Conservation (phyloP, 2,329 filamentous ascomycete genomes). For the Fusarium sp. region DNA sequence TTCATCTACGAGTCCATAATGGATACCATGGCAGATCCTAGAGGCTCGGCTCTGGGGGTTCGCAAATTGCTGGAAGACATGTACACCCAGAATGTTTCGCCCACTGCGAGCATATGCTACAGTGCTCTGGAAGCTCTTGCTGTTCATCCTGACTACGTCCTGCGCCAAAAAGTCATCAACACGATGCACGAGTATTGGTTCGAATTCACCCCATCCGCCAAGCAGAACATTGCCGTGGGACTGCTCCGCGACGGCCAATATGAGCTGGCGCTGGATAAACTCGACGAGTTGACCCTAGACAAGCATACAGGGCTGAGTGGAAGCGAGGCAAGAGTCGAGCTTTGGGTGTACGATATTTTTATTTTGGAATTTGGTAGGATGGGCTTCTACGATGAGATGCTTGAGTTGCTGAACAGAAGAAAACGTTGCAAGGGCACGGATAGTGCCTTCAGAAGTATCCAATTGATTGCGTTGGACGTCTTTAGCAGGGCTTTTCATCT, state of each 20-base stretch:
- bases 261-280: conserved; percentile 77
- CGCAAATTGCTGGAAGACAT: conserved; percentile 76
- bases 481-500: conserved; percentile 72
- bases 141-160: conserved; percentile 84
- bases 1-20: conserved; percentile 79
- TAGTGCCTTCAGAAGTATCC: conserved; percentile 61
- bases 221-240: conserved; percentile 74
- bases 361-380: conserved; percentile 76
- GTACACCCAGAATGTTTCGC: conserved; percentile 65
- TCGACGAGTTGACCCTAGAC: conserved; percentile 80
- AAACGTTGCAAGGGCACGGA: conserved; percentile 49
- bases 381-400: conserved; percentile 79
- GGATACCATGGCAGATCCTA: conserved; percentile 71
- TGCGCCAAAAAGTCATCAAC: conserved; percentile 74
- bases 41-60: conserved; percentile 74
- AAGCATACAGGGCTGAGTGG: conserved; percentile 73
- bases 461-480: conserved; percentile 78
- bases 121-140: conserved; percentile 76
- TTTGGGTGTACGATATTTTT: conserved; percentile 83
- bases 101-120: conserved; percentile 75
- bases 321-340: conserved; percentile 62
- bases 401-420: conserved; percentile 71
- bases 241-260: conserved; percentile 83
- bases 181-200: conserved; percentile 79
- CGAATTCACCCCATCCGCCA: conserved; percentile 61